Evolutionary conservation across 176 grass and related monocot genomes (phyloP).

Genomic region (barley (Hordeum vulgare)): DNA sequence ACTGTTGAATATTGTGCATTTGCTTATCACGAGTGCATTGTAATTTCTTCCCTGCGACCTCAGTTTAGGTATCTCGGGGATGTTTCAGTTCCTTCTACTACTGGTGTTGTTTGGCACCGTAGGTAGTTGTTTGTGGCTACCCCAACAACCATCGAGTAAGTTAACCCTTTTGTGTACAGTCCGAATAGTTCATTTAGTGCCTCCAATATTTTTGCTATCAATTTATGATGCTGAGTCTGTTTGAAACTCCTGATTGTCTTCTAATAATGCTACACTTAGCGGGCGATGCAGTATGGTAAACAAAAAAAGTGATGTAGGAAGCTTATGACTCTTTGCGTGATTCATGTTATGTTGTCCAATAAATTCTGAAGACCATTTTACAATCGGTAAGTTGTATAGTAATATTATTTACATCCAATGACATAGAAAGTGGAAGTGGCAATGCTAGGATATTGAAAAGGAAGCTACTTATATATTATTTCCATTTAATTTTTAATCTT

Average conservation of each 20-base stretch:
- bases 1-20: too few species aligned
- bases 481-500: too few species aligned
- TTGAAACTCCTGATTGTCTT: neutral
- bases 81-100: slow-evolving; percentile 94
- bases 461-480: too few species aligned
- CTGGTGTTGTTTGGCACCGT: slow-evolving; percentile 93
- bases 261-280: slow-evolving; percentile 8
- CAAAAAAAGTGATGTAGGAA: slow-evolving; percentile 6
- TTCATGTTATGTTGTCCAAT: neutral
- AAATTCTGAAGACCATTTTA: too few species aligned
- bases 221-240: neutral
- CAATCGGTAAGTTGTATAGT: too few species aligned
- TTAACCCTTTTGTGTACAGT: slow-evolving; percentile 14
- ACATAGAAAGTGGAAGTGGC: too few species aligned
- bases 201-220: neutral
- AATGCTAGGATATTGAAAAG: too few species aligned
- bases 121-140: slow-evolving; percentile 98
- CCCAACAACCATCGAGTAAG: slow-evolving; percentile 99
- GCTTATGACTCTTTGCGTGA: neutral
- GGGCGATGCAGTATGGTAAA: slow-evolving; percentile 4
- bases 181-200: neutral
- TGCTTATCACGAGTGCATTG: too few species aligned
- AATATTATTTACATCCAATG: too few species aligned
- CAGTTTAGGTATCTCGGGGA: slow-evolving; percentile 96
- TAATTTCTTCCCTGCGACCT: too few species aligned